These are phyloP conservation scores for Penicillium sp. DNA, from an alignment of 2,329 filamentous ascomycete species.

Conservation along the genomic window DNA sequence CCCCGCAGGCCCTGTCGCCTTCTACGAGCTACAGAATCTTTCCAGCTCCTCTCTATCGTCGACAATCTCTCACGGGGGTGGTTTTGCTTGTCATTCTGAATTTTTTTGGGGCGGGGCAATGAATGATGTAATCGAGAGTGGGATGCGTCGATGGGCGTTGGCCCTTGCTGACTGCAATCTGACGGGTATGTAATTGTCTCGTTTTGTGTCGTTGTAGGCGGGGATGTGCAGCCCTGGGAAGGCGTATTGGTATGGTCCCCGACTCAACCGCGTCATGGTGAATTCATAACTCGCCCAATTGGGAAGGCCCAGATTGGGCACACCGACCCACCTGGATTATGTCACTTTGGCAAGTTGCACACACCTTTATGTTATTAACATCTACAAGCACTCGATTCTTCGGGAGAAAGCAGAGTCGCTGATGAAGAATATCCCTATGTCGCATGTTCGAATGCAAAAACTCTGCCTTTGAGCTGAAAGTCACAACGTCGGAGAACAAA, in stretches of 20 bases:
- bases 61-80: constrained; percentile 8
- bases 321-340: too few species aligned
- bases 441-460: too few species aligned
- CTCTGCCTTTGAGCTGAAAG: too few species aligned
- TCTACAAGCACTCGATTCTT: too few species aligned
- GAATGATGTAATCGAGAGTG: constrained; percentile 28
- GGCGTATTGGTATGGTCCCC: constrained; percentile 9
- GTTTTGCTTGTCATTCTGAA: constrained; percentile 2
- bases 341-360: too few species aligned
- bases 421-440: too few species aligned
- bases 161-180: too few species aligned
- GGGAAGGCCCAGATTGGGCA: neutral
- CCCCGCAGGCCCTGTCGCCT: constrained; percentile 9
- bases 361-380: too few species aligned
- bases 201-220: neutral
- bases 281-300: constrained; percentile 1
- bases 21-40: constrained; percentile 5
- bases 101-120: constrained; percentile 24
- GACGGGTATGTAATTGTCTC: constrained; percentile 5
- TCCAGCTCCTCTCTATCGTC: constrained; percentile 3
- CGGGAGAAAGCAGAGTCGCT: too few species aligned
- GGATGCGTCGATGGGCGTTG: too few species aligned
- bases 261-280: constrained; percentile 3
- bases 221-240: neutral
- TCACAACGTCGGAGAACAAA: too few species aligned